Conservation (phyloP, 352 stramenopile species). For the Pythium dissimile region DNA sequence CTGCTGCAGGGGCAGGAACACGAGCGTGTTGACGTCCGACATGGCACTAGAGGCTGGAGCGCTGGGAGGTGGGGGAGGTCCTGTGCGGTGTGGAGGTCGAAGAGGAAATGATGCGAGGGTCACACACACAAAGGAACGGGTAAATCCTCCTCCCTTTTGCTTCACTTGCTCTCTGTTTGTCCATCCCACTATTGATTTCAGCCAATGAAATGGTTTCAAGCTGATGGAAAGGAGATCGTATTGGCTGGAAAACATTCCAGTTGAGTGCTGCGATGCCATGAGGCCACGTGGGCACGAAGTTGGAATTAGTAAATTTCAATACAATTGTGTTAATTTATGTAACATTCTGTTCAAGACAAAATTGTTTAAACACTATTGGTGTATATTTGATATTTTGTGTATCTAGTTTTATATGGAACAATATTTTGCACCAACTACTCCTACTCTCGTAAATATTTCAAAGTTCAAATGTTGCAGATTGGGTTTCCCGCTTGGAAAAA, state of each 20-base stretch:
- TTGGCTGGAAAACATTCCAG: constrained; percentile 6
- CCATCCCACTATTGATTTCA: constrained; percentile 12
- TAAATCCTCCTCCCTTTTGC: background rate
- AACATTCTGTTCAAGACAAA: background rate
- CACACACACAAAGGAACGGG: background rate
- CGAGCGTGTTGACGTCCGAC: constrained; percentile 88
- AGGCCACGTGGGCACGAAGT: constrained; percentile 15
- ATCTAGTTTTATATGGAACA: background rate
- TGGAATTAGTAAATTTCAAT: background rate
- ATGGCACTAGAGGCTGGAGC: constrained; percentile 28
- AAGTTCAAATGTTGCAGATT: constrained; percentile 15
- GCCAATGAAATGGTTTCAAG: constrained; percentile 5
- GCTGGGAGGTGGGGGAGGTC: background rate
- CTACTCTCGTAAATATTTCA: background rate
- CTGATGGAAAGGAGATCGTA: background rate
- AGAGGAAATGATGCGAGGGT: constrained; percentile 16
- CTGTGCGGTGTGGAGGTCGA: constrained; percentile 10
- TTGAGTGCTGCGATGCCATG: constrained; percentile 10
- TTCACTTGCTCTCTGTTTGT: background rate
- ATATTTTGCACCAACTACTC: background rate
- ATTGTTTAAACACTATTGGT: background rate
- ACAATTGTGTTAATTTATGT: background rate
- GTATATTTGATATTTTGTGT: background rate
- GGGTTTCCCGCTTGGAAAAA: background rate
- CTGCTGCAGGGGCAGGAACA: constrained; percentile 96